Base-by-base conservation (phyloP, 257 asterid species). In the Lavandula angustifolia region DNA sequence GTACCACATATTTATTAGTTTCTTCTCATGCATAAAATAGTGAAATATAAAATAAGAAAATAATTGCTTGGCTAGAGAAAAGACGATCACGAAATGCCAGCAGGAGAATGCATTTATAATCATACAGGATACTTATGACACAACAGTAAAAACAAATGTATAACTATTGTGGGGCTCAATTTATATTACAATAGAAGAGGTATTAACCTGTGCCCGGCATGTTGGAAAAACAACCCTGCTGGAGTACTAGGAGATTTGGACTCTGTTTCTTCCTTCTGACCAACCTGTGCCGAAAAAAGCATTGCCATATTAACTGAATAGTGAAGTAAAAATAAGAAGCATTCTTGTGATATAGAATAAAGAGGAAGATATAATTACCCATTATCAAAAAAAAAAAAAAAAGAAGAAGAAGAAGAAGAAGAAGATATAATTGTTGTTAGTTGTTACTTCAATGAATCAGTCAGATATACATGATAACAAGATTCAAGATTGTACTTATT, bases 191-290 rank as follows among this genome's bases (percentile, higher is more conserved):
- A 29, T 6, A 0, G 27, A 22, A 22, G 27, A 2, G 1, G 76
- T 27, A 71, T 66, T 76, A 60, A 89, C 99, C 99, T 90, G 91
- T 94, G 99, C 58, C 99, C 99, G 75, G 96, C 95, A 74, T 94
- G 99, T 75, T 90, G 97, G 71, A 94, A 94, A 75, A 94, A 94
- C 84, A 94, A 82, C 65, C 99, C 99, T 42, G 87, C 83, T 49
- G 95, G 87, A 70, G 81, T 50, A 77, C 68, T 78, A 58, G 80
- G 76, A 73, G 89, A 68, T 67, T 79, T 80, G 5, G 84, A 53
- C 72, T 80, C 88, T 29, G 74, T 60, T 44, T 86, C 95, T 75
- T 79, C 82, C 78, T 78, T 71, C 68, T 74, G 81, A 68, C 87
- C 94, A 73, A 87, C 81, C 96, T 94, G 81, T 67, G 75, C 51